Conservation (phyloP, 148 eudicot species). For the Amaranthus hypochondriacus region DNA sequence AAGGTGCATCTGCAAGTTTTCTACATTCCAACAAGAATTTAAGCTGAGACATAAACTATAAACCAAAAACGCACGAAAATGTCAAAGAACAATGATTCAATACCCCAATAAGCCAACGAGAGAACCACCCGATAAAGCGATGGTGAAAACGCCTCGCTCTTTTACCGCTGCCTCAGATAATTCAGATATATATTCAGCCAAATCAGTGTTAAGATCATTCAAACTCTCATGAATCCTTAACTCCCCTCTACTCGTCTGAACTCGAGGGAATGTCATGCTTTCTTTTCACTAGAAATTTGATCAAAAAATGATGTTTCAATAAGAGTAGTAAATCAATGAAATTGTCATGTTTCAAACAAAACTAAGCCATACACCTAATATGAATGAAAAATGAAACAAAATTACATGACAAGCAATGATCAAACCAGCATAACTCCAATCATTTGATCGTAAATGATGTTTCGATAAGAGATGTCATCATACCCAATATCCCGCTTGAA, state of each 20-base stretch:
- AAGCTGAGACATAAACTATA: slow-evolving; percentile 10
- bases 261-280: slow-evolving; percentile 58
- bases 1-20: slow-evolving; percentile 76
- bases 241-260: slow-evolving; percentile 60
- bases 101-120: slow-evolving; percentile 76
- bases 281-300: slow-evolving; percentile 18
- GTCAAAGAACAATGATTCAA: slow-evolving; percentile 8
- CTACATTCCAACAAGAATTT: slow-evolving; percentile 34
- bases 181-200: slow-evolving; percentile 80
- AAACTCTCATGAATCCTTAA: slow-evolving; percentile 69
- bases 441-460: background rate
- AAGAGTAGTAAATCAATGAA: background rate
- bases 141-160: slow-evolving; percentile 72
- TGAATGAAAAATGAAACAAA: background rate
- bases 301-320: slow-evolving; percentile 15
- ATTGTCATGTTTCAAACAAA: background rate
- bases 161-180: slow-evolving; percentile 75
- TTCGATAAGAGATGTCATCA: background rate
- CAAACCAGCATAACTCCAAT: background rate
- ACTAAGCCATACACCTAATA: background rate
- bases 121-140: slow-evolving; percentile 93
- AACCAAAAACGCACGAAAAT: slow-evolving; percentile 10
- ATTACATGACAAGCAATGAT: background rate
- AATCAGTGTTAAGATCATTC: slow-evolving; percentile 72
- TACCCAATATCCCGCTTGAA: background rate